These are phyloP conservation scores for Picea sitchensis DNA, from an alignment of 75 land plant species.

Conservation along the genomic window DNA sequence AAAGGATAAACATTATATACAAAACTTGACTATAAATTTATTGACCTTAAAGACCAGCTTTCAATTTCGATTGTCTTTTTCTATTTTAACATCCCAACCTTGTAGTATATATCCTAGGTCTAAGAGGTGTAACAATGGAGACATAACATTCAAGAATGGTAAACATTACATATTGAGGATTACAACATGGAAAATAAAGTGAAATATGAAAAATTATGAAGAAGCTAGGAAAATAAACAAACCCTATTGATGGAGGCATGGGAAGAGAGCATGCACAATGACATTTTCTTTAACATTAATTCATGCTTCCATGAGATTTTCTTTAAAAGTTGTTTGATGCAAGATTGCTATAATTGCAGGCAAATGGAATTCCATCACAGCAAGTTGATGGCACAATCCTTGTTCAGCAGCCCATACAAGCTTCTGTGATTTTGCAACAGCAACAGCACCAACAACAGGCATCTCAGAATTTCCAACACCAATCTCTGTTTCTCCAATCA, in stretches of 20 bases:
- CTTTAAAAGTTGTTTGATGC: not conserved
- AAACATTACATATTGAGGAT: too few relatives aligned
- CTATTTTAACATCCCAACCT: too few relatives aligned
- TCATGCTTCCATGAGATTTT: not conserved
- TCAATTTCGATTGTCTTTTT: too few relatives aligned
- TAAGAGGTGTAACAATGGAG: not conserved
- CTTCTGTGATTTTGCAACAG: slow-evolving; percentile 2
- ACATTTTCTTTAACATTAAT: too few relatives aligned
- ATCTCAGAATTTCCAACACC: not conserved
- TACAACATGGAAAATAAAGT: too few relatives aligned
- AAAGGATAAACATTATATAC: too few relatives aligned
- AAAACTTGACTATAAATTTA: too few relatives aligned
- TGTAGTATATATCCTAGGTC: not conserved
- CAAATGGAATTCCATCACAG: not conserved
- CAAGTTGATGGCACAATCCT: slow-evolving; percentile 3
- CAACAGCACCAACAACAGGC: not conserved
- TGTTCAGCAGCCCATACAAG: slow-evolving; percentile 3
- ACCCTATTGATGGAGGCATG: too few relatives aligned
- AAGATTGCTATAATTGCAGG: not conserved
- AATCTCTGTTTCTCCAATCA: not conserved
- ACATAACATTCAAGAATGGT: not conserved
- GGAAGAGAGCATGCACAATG: too few relatives aligned
- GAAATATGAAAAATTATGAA: not conserved
- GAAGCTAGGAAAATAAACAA: not conserved
- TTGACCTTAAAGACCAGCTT: too few relatives aligned